Evolutionary conservation across 768 basidiomycete species (phyloP).

Genomic region (Tulasnella sp.): DNA sequence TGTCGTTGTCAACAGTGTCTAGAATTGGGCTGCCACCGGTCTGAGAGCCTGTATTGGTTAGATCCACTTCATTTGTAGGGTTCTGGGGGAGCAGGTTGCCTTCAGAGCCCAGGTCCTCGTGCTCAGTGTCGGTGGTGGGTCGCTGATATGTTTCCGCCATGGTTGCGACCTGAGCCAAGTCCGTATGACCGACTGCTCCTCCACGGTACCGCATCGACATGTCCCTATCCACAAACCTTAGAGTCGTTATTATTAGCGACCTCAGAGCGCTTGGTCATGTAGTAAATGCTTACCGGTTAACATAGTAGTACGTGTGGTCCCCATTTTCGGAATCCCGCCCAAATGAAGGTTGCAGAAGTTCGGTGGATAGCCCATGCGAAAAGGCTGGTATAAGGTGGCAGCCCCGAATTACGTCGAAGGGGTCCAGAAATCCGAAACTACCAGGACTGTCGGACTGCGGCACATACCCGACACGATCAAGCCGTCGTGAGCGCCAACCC

Average conservation of each 20-base stretch:
- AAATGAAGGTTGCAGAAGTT: conserved; percentile 7
- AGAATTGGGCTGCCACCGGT: neutral
- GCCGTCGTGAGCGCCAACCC: conserved; percentile 24
- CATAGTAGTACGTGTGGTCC: conserved; percentile 30
- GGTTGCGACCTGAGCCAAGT: neutral
- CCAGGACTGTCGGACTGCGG: conserved; percentile 19
- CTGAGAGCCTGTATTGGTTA: no score
- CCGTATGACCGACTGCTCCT: conserved; percentile 22
- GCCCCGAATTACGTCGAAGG: conserved; percentile 29
- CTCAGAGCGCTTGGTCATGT: neutral
- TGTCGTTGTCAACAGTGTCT: neutral
- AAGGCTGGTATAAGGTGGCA: conserved; percentile 37
- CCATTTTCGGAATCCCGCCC: conserved; percentile 19
- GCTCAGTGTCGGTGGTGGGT: neutral
- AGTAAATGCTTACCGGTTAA: conserved; percentile 26
- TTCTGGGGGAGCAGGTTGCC: no score
- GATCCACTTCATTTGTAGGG: no score
- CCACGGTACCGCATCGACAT: conserved; percentile 23
- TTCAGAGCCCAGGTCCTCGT: no score
- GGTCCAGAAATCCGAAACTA: conserved; percentile 39
- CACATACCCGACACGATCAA: conserved; percentile 34
- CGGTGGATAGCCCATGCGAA: conserved; percentile 20
- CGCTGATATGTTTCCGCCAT: neutral
- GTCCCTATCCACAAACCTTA: conserved; percentile 25
- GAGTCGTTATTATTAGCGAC: neutral